Base-by-base conservation (phyloP, 352 stramenopile species). In the Phytophthora chlamydospora region DNA sequence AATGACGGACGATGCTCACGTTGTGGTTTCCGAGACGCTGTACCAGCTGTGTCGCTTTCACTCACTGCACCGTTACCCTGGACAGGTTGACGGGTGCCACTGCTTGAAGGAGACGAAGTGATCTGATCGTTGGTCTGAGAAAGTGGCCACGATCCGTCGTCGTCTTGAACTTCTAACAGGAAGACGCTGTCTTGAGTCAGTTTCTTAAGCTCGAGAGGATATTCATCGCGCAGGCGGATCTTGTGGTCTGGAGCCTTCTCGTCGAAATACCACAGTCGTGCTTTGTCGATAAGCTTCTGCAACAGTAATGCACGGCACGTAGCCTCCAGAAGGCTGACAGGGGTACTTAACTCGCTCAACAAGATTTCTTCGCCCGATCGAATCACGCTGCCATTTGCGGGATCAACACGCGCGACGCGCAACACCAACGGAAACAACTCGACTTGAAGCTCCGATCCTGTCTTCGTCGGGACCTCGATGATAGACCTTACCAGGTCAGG, bases 181-280 rank as follows among this genome's bases (percentile, higher is more conserved):
- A 96, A 91, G 0, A 94, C 84, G 43, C 81, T 90, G 7, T 84
- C 76, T 53, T 94, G 83, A 7, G 66, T 90, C 33, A 96, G 42
- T 19, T 83, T 81, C 32, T 74, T 71, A 3, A 93, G 61, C 12
- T 84, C 74, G 5, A 73, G 73, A 0, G 77, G 73, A 34, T 75
- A 75, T 17, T 80, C 73, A 10, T 65, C 71, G 3, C 73, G 67
- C 4, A 91, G 50, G 24, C 79, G 80, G 46, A 89, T 85, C 51
- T 94, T 93, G 62, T 80, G 72, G 13, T 88, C 70, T 7, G 83
- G 84, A 7, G 74, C 68, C 24, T 78, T 82, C 13, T 93, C 83
- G 42, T 91, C 79, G 49, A 95, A 95, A 40, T 86, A 90, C 87
- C 87, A 96, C 35, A 96, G 60, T 13, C 87, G 80, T 12, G 87